Conservation (phyloP, 306 rosid genomes). For the Cucurbita argyrosperma region DNA sequence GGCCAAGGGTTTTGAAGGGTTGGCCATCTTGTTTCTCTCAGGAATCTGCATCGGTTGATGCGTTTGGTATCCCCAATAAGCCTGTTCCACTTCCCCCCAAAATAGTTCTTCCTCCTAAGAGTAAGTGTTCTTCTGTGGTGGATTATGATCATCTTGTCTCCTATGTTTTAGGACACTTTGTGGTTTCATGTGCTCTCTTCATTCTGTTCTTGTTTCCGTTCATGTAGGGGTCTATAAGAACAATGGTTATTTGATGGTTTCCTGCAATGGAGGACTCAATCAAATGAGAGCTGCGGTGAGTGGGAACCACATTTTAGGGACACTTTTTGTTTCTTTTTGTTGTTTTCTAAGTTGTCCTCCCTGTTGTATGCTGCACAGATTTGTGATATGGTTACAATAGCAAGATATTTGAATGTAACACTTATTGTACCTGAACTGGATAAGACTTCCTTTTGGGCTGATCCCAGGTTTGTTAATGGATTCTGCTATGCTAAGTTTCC, state of each 20-base stretch:
- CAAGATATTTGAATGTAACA: constrained; percentile 81
- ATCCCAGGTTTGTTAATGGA: constrained; percentile 56
- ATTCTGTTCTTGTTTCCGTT: constrained; percentile 4
- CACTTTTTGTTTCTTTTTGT: no score
- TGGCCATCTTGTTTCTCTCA: constrained; percentile 93
- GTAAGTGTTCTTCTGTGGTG: constrained; percentile 37
- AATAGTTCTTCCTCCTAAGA: constrained; percentile 74
- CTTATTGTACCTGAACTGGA: constrained; percentile 88
- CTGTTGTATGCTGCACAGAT: constrained; percentile 34
- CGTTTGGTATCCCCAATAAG: constrained; percentile 23
- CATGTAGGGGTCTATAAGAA: constrained; percentile 67
- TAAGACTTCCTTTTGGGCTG: constrained; percentile 95
- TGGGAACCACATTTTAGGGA: constrained; percentile 7
- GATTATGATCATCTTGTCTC: background rate
- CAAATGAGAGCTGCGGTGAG: constrained; percentile 99
- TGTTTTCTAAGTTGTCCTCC: background rate
- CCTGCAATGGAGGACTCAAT: constrained; percentile 94
- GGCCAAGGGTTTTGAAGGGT: constrained; percentile 90
- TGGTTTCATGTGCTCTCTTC: background rate
- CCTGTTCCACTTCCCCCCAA: constrained; percentile 27
- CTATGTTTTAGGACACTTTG: background rate
- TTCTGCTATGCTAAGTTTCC: background rate
- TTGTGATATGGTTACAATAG: constrained; percentile 96
- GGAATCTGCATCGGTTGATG: constrained; percentile 30
- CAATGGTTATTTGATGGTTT: constrained; percentile 88